Conservation (phyloP, 495 filamentous ascomycete genomes). For the Podospora pseudocomata region DNA sequence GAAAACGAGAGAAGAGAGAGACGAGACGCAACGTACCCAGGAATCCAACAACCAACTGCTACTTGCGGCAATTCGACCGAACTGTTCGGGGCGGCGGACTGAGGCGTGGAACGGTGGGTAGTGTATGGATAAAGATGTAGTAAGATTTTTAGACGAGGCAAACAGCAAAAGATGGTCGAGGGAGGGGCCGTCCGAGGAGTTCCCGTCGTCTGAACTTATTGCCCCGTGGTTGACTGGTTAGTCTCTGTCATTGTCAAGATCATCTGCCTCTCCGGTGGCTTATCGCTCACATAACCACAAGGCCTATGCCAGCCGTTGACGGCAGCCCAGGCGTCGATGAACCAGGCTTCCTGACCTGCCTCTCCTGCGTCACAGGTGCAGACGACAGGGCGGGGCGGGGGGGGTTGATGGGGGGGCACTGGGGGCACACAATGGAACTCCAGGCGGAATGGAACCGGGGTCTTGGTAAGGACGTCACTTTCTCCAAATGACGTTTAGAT, state of each 20-base stretch:
- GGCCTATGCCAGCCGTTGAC: slow-evolving; percentile 13
- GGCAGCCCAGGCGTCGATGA: slow-evolving; percentile 2
- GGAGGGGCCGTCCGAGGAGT: neutral
- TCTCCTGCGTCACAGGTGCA: slow-evolving; percentile 8
- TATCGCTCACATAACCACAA: slow-evolving; percentile 9
- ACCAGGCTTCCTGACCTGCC: slow-evolving; percentile 1
- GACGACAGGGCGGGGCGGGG: neutral
- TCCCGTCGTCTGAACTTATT: neutral
- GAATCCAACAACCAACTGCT: slow-evolving; percentile 10
- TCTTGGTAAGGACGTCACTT: slow-evolving; percentile 7
- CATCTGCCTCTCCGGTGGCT: slow-evolving; percentile 12
- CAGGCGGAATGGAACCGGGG: neutral
- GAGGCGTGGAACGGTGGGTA: neutral
- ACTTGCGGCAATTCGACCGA: slow-evolving; percentile 2
- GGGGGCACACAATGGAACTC: slow-evolving; percentile 1
- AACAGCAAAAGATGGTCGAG: neutral
- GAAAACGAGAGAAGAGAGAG: neutral
- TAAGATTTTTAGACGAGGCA: no score
- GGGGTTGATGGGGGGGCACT: neutral
- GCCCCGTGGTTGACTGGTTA: neutral
- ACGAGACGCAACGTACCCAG: slow-evolving; percentile 24
- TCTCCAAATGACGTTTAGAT: neutral
- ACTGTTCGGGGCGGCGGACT: neutral
- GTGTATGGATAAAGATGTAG: neutral
- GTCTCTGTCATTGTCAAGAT: slow-evolving; percentile 5